Evolutionary conservation across 164 flowering plant genomes (phyloP).

Genomic region (Vitis amurensis): DNA sequence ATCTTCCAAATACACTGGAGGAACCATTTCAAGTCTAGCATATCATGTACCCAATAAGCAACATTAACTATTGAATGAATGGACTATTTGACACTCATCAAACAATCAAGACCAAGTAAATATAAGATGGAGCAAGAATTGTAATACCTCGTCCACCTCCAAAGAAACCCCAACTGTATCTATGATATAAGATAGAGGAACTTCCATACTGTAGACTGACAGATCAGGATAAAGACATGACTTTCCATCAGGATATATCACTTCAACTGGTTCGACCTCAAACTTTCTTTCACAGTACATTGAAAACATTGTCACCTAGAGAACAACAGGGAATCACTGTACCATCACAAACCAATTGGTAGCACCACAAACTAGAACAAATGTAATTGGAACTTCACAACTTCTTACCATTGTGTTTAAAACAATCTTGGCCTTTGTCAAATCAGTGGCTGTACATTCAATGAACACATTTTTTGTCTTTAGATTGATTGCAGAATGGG

Average conservation of each 20-base stretch:
- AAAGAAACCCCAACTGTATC: slow-evolving; percentile 67
- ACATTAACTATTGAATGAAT: too few species aligned
- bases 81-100: too few species aligned
- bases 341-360: background rate
- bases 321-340: background rate
- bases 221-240: slow-evolving; percentile 70
- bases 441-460: slow-evolving; percentile 96
- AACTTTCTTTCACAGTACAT: slow-evolving; percentile 77
- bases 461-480: slow-evolving; percentile 90
- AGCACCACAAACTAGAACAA: slow-evolving; percentile 1
- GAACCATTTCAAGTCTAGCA: too few species aligned
- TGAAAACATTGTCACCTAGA: slow-evolving; percentile 85
- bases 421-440: slow-evolving; percentile 91
- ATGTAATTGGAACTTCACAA: background rate
- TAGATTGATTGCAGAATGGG: slow-evolving; percentile 85
- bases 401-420: slow-evolving; percentile 81
- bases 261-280: slow-evolving; percentile 95
- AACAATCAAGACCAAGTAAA: too few species aligned
- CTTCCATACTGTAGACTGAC: slow-evolving; percentile 66
- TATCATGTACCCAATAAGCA: too few species aligned
- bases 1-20: too few species aligned
- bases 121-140: background rate
- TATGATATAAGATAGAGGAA: slow-evolving; percentile 77
- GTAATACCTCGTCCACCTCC: slow-evolving; percentile 62
- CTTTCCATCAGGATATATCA: slow-evolving; percentile 60